A percentile compares a stretch with the other conserved stretches of the same genome.
Conservation (phyloP, 1,284 basidiomycete species). For the Cutaneotrichosporon sp. region DNA sequence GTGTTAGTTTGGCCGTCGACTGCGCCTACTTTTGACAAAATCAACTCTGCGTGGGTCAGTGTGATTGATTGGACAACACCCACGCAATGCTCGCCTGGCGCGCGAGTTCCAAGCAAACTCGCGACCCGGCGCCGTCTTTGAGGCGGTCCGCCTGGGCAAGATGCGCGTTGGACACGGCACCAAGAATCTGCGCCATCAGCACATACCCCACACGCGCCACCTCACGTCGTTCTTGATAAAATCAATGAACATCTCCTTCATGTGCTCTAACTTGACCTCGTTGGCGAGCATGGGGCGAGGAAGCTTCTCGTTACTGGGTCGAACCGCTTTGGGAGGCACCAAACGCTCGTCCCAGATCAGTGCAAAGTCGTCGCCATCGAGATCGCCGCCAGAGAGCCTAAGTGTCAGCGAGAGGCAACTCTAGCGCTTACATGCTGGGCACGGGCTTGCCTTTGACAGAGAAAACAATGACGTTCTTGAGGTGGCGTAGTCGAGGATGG, state of each 20-base stretch:
- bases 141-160: constrained; percentile 24
- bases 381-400: constrained; percentile 27
- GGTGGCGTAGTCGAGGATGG: constrained; percentile 20
- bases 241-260: constrained; percentile 30
- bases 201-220: accelerated
- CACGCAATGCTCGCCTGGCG: constrained; percentile 22
- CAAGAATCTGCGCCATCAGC: constrained; percentile 19
- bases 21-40: constrained; percentile 22
- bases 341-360: constrained; percentile 29
- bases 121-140: constrained; percentile 14
- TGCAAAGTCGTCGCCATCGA: constrained; percentile 29
- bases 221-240: constrained; percentile 25
- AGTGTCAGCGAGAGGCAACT: background rate
- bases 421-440: too few species aligned
- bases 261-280: constrained; percentile 18
- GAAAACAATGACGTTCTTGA: constrained; percentile 33
- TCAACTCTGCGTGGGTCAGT: constrained; percentile 16
- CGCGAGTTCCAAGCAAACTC: constrained; percentile 19
- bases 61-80: constrained; percentile 1
- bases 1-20: background rate
- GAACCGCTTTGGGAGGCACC: constrained; percentile 14
- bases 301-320: constrained; percentile 14
- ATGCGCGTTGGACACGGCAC: constrained; percentile 24
- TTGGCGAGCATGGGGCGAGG: constrained; percentile 10
- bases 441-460: constrained; percentile 22